Conservation (phyloP, 2,329 filamentous ascomycete genomes). For the Gyromitra esculenta region DNA sequence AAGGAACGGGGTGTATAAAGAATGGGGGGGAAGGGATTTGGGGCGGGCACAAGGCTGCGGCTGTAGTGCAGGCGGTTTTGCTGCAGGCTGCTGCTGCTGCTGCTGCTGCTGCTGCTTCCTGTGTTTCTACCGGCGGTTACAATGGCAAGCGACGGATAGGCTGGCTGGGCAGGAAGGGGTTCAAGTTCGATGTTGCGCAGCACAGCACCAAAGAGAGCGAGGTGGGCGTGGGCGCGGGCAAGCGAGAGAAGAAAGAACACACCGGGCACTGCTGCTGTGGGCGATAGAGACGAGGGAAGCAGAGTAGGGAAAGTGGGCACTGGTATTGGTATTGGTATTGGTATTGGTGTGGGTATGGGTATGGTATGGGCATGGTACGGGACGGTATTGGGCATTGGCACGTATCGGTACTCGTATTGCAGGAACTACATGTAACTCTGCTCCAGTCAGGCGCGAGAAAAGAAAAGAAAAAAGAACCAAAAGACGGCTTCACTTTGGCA, state of each 20-base stretch:
- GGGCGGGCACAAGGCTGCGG: constrained; percentile 35
- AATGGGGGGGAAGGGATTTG: constrained; percentile 22
- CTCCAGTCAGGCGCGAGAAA: background rate
- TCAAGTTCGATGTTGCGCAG: constrained; percentile 37
- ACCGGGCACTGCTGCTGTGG: constrained; percentile 8
- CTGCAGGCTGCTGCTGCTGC: constrained; percentile 28
- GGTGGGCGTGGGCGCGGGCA: constrained; percentile 38
- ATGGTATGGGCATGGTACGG: too few species aligned
- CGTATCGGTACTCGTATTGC: too few species aligned
- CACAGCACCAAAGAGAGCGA: constrained; percentile 46
- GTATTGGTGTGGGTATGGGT: too few species aligned
- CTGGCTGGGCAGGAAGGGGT: background rate
- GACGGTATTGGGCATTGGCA: too few species aligned
- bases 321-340: background rate
- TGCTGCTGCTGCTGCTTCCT: constrained; percentile 22
- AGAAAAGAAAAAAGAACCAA: constrained; percentile 3
- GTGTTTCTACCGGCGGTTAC: constrained; percentile 19
- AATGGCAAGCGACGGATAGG: constrained; percentile 9
- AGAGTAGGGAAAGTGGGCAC: background rate
- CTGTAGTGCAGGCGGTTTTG: constrained; percentile 30
- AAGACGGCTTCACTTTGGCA: background rate
- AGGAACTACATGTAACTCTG: too few species aligned
- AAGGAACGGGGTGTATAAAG: constrained; percentile 12
- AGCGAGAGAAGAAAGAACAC: constrained; percentile 49
- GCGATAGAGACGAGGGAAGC: constrained; percentile 34